These are phyloP conservation scores for Myriangium duriaei DNA, from an alignment of 2,329 filamentous ascomycete genomes.

Conservation along the genomic window DNA sequence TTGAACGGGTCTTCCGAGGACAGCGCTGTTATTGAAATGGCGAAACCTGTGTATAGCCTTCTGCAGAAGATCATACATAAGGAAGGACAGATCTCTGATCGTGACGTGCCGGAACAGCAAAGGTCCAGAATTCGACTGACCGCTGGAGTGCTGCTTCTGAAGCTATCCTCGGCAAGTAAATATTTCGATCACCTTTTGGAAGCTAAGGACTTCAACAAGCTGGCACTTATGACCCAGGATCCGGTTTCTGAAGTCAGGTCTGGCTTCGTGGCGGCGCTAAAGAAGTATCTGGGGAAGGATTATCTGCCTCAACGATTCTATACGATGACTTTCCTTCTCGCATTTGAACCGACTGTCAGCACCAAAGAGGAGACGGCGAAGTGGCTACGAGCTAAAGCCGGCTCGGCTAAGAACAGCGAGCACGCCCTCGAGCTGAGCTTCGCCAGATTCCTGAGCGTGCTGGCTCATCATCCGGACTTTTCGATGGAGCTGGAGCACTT, in stretches of 20 bases:
- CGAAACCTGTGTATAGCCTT: constrained; percentile 61
- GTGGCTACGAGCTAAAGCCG: constrained; percentile 73
- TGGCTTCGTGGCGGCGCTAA: constrained; percentile 71
- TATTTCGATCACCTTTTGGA: constrained; percentile 64
- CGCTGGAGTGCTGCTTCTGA: constrained; percentile 67
- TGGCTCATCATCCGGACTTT: constrained; percentile 92
- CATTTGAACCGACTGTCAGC: constrained; percentile 70
- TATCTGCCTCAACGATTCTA: constrained; percentile 68
- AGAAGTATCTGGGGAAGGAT: constrained; percentile 73
- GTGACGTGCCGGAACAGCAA: constrained; percentile 65
- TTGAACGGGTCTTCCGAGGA: constrained; percentile 29
- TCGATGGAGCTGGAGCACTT: constrained; percentile 53
- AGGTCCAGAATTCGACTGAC: constrained; percentile 68
- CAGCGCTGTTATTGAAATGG: constrained; percentile 35
- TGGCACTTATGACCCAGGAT: constrained; percentile 75
- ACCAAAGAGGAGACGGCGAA: constrained; percentile 67
- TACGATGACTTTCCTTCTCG: constrained; percentile 76
- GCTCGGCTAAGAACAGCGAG: constrained; percentile 42
- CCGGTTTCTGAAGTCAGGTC: constrained; percentile 58
- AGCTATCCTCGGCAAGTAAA: constrained; percentile 61
- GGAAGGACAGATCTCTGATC: constrained; percentile 69
- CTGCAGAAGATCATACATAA: constrained; percentile 63
- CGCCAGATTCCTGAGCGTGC: constrained; percentile 68
- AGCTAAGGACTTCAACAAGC: constrained; percentile 62
- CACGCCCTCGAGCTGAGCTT: constrained; percentile 69